Percentiles rank a stretch among this genome's conserved stretches.
Conservation (phyloP, 805 yeast genomes). For the Wickerhamiella domercqiae region DNA sequence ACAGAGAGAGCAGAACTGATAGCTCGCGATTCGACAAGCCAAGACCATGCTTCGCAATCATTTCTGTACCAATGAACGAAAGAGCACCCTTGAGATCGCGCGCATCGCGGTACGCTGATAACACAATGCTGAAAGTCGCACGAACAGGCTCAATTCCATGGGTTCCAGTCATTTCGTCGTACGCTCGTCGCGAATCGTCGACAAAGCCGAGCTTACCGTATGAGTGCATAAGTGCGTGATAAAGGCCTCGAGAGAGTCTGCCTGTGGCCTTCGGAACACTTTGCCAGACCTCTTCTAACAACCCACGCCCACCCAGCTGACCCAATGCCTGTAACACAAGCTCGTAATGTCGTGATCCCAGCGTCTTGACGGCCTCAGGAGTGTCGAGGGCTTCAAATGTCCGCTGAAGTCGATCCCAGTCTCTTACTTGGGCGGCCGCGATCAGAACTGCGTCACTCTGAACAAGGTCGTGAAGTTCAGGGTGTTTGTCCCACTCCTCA, state of each 20-base stretch:
- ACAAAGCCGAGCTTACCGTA: constrained; percentile 27
- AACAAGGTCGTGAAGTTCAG: constrained; percentile 30
- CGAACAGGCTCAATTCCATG: constrained; percentile 21
- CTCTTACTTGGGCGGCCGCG: constrained; percentile 30
- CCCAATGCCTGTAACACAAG: constrained; percentile 50
- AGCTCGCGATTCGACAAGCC: constrained; percentile 17
- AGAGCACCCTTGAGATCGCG: constrained; percentile 26
- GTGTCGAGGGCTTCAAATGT: constrained; percentile 31
- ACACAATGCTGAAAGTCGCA: constrained; percentile 24
- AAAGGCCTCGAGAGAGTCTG: constrained; percentile 24
- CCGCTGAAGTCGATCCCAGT: constrained; percentile 41
- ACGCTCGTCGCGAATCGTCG: constrained; percentile 26
- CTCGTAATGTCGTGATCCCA: constrained; percentile 37
- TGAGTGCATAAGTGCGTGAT: constrained; percentile 33
- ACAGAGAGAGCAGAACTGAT: constrained; percentile 18
- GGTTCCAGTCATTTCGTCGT: constrained; percentile 22
- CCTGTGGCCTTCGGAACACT: constrained; percentile 35
- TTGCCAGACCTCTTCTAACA: constrained; percentile 36
- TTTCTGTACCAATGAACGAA: constrained; percentile 13
- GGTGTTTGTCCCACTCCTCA: constrained; percentile 26
- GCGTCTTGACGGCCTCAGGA: background rate
- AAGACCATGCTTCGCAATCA: constrained; percentile 13
- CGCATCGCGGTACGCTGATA: constrained; percentile 26
- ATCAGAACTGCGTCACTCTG: constrained; percentile 36
- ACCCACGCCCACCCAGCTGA: constrained; percentile 30